Base-by-base conservation (phyloP, 148 eudicot genomes). In the Linanthus parryae region DNA sequence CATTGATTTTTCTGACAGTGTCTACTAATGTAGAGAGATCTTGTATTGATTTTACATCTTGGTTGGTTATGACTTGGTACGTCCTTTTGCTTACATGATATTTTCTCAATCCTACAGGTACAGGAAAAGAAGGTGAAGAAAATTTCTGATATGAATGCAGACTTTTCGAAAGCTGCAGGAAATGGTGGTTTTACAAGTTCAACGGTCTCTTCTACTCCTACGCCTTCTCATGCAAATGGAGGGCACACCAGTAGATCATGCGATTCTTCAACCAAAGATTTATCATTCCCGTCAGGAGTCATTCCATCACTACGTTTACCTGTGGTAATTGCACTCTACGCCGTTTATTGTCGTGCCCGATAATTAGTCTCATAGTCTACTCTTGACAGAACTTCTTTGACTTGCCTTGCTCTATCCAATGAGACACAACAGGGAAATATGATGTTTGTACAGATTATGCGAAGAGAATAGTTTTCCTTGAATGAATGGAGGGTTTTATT, bases 71-170 rank as follows among this genome's bases (percentile, higher is more conserved):
- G 59, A 34, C 37, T 28, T 22, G 9, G 7, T 1, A 26, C 42
- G 3, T 22, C 22, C 15, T 11, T 10, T 42, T 38, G 20, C 43
- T 31, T 44, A 44, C 36, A 20, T 46, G 30, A 20, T 55, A 37
- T 59, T 35, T 50, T 31, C 18, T 43, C 48, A 43, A 22, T 54
- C 52, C 25, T 42, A 64, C 68, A 85, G 95, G 95, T 85, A 67
- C 95, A 76, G 68, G 89, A 85, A 60, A 82, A 79, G 79, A 85
- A 85, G 69, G 71, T 85, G 45, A 85, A 85, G 82, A 85, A 82
- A 75, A 66, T 85, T 43, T 58, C 79, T 52, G 77, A 72, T 17
- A 66, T 79, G 63, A 85, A 77, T 58, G 42, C 69, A 13, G 86
- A 76, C 40, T 65, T 77, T 42, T 65, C 86, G 45, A 82, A 74